Base-by-base conservation (phyloP, 768 basidiomycete species). In the Lactarius vividus region DNA sequence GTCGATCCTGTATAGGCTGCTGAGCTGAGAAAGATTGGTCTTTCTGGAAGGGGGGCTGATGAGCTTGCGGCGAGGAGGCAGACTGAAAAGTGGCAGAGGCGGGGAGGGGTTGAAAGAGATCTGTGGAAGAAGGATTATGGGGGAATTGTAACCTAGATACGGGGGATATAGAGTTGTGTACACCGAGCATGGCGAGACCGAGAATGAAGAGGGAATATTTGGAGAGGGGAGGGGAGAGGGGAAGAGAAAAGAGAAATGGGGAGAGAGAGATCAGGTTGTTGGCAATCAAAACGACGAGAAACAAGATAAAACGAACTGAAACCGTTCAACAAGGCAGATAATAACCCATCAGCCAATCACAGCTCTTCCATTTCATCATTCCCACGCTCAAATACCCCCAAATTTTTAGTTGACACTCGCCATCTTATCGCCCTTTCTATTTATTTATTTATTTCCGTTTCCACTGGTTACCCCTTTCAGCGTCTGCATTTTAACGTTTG, bases 101-200 rank as follows among this genome's bases (percentile, higher is more conserved):
- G 0, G 67, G 64, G 55, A 66, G 57, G 49, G 65, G 53, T 46
- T 66, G 65, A 66, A 69, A 69, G 59, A 65, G 59, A 61, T 68
- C 67, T 49, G 59, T 56, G 11, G 64, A 62, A 28, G 65, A 49
- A 35, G 64, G 52, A 66, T 66, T 66, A 67, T 67, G 66, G 18
- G 65, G 57, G 31, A 63, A 67, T 7, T 67, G 66, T 67, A 67
- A 55, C 61, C 66, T 63, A 67, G 66, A 67, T 8, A 67, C 66
- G 61, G 66, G 61, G 28, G 66, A 67, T 42, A 67, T 67, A 46
- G 66, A 59, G 57, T 59, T 67, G 6, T 67, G 66, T 55, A 67
- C 57, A 33, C 66, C 66, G 28, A 67, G 66, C 66, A 67, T 67
- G 62, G 66, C 20, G 49, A 13, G 26, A 4, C n/a, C 18, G 49